Percentiles rank a stretch among this genome's conserved stretches.
phyloP scores from a whole-genome alignment of 306 rosid genomes.

The Quercus wislizeni region DNA sequence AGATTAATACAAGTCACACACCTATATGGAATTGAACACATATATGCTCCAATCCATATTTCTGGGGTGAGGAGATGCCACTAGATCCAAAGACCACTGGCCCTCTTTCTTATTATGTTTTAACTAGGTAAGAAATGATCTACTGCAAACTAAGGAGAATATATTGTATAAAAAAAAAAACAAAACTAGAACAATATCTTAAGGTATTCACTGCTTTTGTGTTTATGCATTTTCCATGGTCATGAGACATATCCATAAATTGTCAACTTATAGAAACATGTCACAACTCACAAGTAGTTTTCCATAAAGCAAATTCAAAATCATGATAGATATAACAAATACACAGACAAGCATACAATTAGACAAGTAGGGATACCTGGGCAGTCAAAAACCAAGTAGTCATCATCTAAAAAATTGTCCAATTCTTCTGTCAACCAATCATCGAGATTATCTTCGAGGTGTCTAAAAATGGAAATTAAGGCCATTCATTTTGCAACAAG shows the following conservation, averaged over 20 bases:
- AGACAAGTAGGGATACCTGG: conserved; percentile 56
- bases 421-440: conserved; percentile 82
- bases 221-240: neutral
- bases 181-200: neutral
- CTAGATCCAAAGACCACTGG: neutral
- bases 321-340: neutral
- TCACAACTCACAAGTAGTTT: neutral
- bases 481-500: conserved; percentile 21
- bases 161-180: neutral
- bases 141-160: neutral
- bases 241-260: neutral
- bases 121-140: neutral
- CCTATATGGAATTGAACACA: neutral
- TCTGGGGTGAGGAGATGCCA: neutral
- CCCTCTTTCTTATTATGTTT: neutral
- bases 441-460: conserved; percentile 85
- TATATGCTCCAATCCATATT: neutral
- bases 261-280: too few species aligned
- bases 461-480: conserved; percentile 59
- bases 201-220: neutral
- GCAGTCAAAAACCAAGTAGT: conserved; percentile 88
- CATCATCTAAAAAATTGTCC: conserved; percentile 86
- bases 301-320: neutral
- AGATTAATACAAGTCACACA: neutral
- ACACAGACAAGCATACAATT: neutral